A percentile compares a stretch with the other conserved stretches of the same genome.
Evolutionary conservation across 257 asterid genomes (phyloP).

Genomic region (Capsicum chinense): DNA sequence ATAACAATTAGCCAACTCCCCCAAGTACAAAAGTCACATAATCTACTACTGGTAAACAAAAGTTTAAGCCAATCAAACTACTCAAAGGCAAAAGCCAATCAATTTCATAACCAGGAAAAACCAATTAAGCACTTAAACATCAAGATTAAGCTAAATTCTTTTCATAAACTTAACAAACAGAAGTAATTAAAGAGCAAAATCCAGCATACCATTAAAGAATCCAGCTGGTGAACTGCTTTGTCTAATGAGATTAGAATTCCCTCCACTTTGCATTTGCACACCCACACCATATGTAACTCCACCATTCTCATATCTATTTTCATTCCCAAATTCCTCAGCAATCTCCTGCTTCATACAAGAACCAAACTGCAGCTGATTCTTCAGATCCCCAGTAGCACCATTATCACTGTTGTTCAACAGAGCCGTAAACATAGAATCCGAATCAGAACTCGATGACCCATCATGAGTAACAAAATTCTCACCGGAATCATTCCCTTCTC

Average conservation of each 20-base stretch:
- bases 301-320: slow-evolving; percentile 36
- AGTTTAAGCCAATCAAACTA: background rate
- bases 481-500: slow-evolving; percentile 27
- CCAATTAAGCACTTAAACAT: no score
- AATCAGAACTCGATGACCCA: slow-evolving; percentile 34
- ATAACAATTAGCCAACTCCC: background rate
- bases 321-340: slow-evolving; percentile 47
- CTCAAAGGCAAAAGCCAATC: background rate
- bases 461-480: slow-evolving; percentile 11
- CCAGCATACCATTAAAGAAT: slow-evolving; percentile 64
- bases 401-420: background rate
- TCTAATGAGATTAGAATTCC: slow-evolving; percentile 55
- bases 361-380: slow-evolving; percentile 36
- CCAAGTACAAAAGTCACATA: background rate
- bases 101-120: no score
- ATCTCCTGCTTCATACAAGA: slow-evolving; percentile 56
- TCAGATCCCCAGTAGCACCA: slow-evolving; percentile 32
- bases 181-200: background rate
- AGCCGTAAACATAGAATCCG: slow-evolving; percentile 28
- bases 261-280: slow-evolving; percentile 40
- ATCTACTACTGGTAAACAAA: background rate
- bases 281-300: slow-evolving; percentile 51
- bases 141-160: no score
- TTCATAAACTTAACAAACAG: background rate
- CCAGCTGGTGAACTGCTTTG: slow-evolving; percentile 95